Percentiles rank a stretch among this genome's conserved stretches.
These are phyloP conservation scores for Zoysia matrella DNA, from an alignment of 202 grass and related monocot species.

Conservation along the genomic window DNA sequence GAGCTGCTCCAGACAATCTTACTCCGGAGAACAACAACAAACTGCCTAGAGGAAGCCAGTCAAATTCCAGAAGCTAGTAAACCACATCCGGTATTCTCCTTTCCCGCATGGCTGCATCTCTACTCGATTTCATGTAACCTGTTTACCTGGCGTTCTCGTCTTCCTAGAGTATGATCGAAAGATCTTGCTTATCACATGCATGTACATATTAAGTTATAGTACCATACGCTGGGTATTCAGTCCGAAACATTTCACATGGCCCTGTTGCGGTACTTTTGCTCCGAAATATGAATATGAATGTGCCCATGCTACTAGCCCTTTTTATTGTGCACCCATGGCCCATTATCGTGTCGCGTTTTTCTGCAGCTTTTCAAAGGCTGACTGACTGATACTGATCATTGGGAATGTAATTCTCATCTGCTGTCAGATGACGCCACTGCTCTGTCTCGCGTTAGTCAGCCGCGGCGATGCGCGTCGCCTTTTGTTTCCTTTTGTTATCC, in stretches of 20 bases:
- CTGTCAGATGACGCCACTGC: neutral
- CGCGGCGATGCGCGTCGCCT: conserved; percentile 26
- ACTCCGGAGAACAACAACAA: conserved; percentile 61
- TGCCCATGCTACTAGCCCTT: conserved; percentile 17
- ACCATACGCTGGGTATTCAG: neutral
- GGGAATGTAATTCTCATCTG: neutral
- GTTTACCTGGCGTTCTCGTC: neutral
- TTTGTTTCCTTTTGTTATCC: conserved; percentile 18
- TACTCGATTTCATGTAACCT: neutral
- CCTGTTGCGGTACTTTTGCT: neutral
- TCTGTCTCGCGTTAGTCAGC: neutral
- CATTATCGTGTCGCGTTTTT: neutral
- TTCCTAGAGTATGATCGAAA: neutral
- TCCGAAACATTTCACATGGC: conserved; percentile 30
- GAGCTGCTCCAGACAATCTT: conserved; percentile 63
- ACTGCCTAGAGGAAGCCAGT: conserved; percentile 58
- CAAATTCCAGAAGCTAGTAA: conserved; percentile 28
- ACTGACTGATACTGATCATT: conserved; percentile 10
- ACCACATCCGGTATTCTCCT: neutral
- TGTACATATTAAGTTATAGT: neutral
- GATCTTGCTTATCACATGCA: neutral
- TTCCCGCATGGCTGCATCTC: neutral
- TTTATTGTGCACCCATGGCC: conserved; percentile 5
- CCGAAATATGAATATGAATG: conserved; percentile 7
- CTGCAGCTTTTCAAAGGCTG: conserved; percentile 29